Evolutionary conservation across 2,329 filamentous ascomycete genomes (phyloP), one percentile per base, ranked within the genome.

Genomic region (Cucurbitaria berberidis): DNA sequence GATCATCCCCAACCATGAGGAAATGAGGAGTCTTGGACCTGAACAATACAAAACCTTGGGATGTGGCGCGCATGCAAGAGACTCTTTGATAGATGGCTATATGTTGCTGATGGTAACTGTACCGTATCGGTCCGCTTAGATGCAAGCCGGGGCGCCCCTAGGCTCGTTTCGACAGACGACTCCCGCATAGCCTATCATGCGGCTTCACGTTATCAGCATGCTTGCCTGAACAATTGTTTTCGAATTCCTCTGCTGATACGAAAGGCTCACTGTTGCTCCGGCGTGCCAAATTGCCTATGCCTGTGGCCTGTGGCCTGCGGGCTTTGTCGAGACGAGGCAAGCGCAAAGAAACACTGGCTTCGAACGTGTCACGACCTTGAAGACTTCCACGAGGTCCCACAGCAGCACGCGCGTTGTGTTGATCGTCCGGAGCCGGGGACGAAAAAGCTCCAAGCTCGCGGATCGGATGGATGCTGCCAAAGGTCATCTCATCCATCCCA

Each of bases 131-230:
- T 26, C n/a, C 27, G 26, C 39, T 22, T 15, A 42, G 48, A 51
- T 21, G 41, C 26, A 45, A 21, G 19, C 16, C 15, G 24, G 19
- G 41, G n/a, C 19, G 15, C 15, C n/a, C 46, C 38, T 32, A 48
- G 29, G 27, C 46, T 48, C 27, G 38, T 42, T 42, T 42, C 11
- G 40, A n/a, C 40, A 5, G 21, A 19, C 11, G 22, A 16, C 22
- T 10, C 38, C 39, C 41, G 43, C 39, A 50, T 39, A 42, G 57
- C 60, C 60, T 62, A 62, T 62, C 60, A 62, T 39, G 32, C 40
- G 18, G 22, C 18, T 26, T 56, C 45, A 59, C 50, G 57, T 62
- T 62, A 62, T 62, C 60, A 51, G 29, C 30, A 49, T 36, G 46
- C 54, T 44, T 55, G 59, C 43, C n/a, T 24, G 42, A 42, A 48